phyloP scores from a whole-genome alignment of 352 stramenopile genomes.

The Phytophthora macrochlamydospora region DNA sequence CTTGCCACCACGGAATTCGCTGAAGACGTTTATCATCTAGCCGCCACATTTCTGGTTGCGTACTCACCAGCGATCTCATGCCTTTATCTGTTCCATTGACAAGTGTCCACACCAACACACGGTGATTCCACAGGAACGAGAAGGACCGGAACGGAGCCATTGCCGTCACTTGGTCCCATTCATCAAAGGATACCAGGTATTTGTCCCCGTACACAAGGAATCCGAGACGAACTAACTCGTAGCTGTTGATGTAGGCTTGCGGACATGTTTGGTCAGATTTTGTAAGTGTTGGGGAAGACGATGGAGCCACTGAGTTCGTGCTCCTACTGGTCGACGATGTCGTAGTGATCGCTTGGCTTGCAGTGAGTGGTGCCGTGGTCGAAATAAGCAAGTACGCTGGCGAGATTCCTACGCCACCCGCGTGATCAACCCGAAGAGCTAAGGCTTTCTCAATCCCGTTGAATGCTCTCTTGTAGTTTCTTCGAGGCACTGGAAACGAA shows the following conservation, averaged over 20 bases:
- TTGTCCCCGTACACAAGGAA: constrained; percentile 32
- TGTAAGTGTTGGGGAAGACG: too few species aligned
- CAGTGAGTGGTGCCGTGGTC: neutral
- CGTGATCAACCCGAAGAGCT: constrained; percentile 22
- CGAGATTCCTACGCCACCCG: constrained; percentile 31
- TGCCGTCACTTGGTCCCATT: constrained; percentile 26
- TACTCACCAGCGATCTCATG: neutral
- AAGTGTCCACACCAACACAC: constrained; percentile 18
- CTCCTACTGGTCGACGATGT: too few species aligned
- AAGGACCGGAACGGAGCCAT: constrained; percentile 14
- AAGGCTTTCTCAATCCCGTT: constrained; percentile 33
- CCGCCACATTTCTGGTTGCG: constrained; percentile 18
- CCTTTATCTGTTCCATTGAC: neutral
- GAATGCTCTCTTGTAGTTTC: neutral
- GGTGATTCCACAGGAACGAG: constrained; percentile 32
- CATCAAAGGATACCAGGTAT: constrained; percentile 23
- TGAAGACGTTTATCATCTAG: constrained; percentile 16
- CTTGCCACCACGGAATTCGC: constrained; percentile 5
- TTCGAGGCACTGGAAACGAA: constrained; percentile 12
- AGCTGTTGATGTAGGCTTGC: constrained; percentile 11
- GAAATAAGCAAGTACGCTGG: neutral
- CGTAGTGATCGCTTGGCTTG: too few species aligned
- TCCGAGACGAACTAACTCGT: constrained; percentile 31
- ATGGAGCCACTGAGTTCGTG: too few species aligned
- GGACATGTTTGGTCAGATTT: neutral